Conservation (phyloP, 805 yeast species). For the Candida ovalis region DNA sequence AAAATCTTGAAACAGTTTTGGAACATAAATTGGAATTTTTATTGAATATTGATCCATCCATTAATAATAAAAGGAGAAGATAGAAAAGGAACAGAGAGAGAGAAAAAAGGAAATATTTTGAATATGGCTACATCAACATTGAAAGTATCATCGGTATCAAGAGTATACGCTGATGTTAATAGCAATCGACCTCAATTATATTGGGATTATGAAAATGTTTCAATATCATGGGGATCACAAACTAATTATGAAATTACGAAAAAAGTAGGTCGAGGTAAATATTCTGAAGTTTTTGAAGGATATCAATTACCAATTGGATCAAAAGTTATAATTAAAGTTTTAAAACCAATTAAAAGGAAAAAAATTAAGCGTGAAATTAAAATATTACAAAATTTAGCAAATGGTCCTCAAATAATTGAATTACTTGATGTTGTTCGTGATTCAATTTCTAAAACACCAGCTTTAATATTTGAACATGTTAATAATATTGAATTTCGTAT, state of each 20-base stretch:
- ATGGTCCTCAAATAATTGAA: constrained; percentile 78
- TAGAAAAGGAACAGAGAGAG: too few relatives aligned
- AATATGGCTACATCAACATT: not conserved
- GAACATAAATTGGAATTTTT: too few relatives aligned
- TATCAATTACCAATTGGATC: constrained; percentile 59
- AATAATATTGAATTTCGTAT: constrained; percentile 79
- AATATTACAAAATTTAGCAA: constrained; percentile 77
- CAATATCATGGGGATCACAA: constrained; percentile 58
- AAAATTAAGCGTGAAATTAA: constrained; percentile 88
- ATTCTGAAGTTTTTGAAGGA: constrained; percentile 93
- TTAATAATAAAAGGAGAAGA: too few relatives aligned
- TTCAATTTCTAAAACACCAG: constrained; percentile 76
- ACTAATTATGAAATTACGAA: constrained; percentile 60
- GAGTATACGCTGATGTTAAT: constrained; percentile 77
- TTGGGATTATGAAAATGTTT: constrained; percentile 80
- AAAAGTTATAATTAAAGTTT: constrained; percentile 78
- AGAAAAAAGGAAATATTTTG: not conserved
- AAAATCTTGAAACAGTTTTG: too few relatives aligned
- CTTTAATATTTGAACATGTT: constrained; percentile 80
- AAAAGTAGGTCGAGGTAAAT: constrained; percentile 90
- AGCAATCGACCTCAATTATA: constrained; percentile 63
- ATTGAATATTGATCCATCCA: too few relatives aligned
- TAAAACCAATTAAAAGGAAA: constrained; percentile 90
- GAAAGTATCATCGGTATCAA: constrained; percentile 20
- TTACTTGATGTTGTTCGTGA: constrained; percentile 81